These are phyloP conservation scores for Termitomyces sp. DNA, from an alignment of 768 basidiomycete species.

Conservation along the genomic window DNA sequence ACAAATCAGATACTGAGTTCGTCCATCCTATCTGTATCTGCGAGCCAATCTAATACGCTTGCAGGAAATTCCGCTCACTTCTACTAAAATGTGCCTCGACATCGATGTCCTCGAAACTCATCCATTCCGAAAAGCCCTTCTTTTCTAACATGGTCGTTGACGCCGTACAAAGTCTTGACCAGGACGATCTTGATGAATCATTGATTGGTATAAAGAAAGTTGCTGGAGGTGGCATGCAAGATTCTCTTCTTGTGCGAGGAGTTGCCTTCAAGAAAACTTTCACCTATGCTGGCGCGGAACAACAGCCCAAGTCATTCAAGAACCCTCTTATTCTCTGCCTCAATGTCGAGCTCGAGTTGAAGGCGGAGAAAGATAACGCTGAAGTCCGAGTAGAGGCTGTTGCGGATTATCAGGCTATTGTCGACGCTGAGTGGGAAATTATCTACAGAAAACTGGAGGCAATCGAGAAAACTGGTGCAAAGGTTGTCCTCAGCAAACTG, in stretches of 20 bases:
- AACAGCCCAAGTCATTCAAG: conserved; percentile 91
- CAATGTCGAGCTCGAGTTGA: conserved; percentile 97
- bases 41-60: conserved; percentile 13
- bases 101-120: conserved; percentile 99
- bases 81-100: conserved; percentile 96
- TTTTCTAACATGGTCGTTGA: conserved; percentile 99
- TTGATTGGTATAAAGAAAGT: conserved; percentile 98
- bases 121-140: conserved; percentile 98
- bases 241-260: conserved; percentile 82
- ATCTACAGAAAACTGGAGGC: conserved; percentile 97
- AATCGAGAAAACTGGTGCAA: conserved; percentile 93
- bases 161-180: conserved; percentile 89
- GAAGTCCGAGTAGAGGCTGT: conserved; percentile 97
- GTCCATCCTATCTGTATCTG: conserved; percentile 22
- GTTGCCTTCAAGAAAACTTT: conserved; percentile 99
- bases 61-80: conserved; percentile 87
- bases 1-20: conserved; percentile 87
- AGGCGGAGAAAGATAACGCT: conserved; percentile 99
- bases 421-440: conserved; percentile 99
- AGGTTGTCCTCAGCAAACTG: conserved; percentile 95
- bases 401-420: conserved; percentile 97
- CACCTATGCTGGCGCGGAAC: conserved; percentile 98
- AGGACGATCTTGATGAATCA: conserved; percentile 89
- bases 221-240: conserved; percentile 96
- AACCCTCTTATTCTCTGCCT: conserved; percentile 88